Evolutionary conservation across 2,329 filamentous ascomycete species (phyloP).

Genomic region (Exserohilum rostratum): DNA sequence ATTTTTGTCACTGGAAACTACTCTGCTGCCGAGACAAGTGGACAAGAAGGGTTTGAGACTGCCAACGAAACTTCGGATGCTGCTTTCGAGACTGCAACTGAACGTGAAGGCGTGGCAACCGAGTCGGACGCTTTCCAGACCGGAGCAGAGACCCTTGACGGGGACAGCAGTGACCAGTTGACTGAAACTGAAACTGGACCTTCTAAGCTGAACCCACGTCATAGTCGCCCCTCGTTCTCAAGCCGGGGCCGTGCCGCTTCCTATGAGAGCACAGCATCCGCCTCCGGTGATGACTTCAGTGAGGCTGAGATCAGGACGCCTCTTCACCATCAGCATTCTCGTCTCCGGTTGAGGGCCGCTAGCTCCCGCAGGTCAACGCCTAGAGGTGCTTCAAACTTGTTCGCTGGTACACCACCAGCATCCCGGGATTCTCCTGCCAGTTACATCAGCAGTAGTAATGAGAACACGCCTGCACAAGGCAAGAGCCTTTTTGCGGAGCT

Average conservation of each 20-base stretch:
- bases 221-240: slow-evolving; percentile 51
- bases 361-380: slow-evolving; percentile 60
- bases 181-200: slow-evolving; percentile 79
- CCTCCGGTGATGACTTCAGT: slow-evolving; percentile 76
- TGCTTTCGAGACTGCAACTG: slow-evolving; percentile 76
- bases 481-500: slow-evolving; percentile 93
- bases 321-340: slow-evolving; percentile 66
- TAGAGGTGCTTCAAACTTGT: slow-evolving; percentile 63
- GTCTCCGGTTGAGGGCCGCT: slow-evolving; percentile 73
- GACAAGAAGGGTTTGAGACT: slow-evolving; percentile 76
- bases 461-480: slow-evolving; percentile 57
- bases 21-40: slow-evolving; percentile 46
- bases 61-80: slow-evolving; percentile 73
- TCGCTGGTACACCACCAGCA: slow-evolving; percentile 66
- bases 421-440: slow-evolving; percentile 60
- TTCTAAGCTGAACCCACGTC: slow-evolving; percentile 32
- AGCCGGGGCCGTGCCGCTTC: slow-evolving; percentile 67
- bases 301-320: slow-evolving; percentile 69
- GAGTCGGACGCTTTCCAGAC: slow-evolving; percentile 97
- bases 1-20: slow-evolving; percentile 41
- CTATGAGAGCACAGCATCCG: slow-evolving; percentile 87
- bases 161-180: slow-evolving; percentile 76
- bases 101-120: slow-evolving; percentile 70
- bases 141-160: slow-evolving; percentile 73
- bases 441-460: slow-evolving; percentile 53